Evolutionary conservation across 768 basidiomycete species (phyloP).

Genomic region (Xanthoconium purpureum): DNA sequence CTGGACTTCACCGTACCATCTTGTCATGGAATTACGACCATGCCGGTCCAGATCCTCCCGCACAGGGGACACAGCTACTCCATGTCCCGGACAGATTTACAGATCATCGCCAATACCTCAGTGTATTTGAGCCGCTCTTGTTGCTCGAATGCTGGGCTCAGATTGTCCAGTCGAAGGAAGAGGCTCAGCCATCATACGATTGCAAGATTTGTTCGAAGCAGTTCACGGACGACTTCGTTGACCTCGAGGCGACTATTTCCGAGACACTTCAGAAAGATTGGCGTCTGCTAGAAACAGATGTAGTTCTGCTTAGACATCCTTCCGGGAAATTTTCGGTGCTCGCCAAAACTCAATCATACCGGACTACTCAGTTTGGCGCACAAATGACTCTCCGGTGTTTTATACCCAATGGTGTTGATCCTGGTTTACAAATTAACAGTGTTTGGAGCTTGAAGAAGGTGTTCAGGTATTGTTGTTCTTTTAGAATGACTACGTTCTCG

Average conservation of each 20-base stretch:
- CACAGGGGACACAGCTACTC: slow-evolving; percentile 33
- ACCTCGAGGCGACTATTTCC: slow-evolving; percentile 66
- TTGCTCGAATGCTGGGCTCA: slow-evolving; percentile 91
- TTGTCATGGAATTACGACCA: slow-evolving; percentile 87
- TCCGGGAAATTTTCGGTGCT: slow-evolving; percentile 55
- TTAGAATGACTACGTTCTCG: background rate
- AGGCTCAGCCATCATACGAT: slow-evolving; percentile 48
- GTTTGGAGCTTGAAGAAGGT: slow-evolving; percentile 78
- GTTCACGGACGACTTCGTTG: slow-evolving; percentile 78
- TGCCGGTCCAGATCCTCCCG: slow-evolving; percentile 58
- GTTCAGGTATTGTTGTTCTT: slow-evolving; percentile 56
- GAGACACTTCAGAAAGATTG: slow-evolving; percentile 64
- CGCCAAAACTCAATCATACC: slow-evolving; percentile 64
- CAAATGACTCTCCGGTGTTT: slow-evolving; percentile 62
- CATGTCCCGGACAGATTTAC: slow-evolving; percentile 65
- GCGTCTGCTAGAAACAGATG: slow-evolving; percentile 76
- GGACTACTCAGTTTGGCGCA: slow-evolving; percentile 41
- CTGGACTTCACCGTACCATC: slow-evolving; percentile 69
- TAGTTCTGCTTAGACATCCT: slow-evolving; percentile 72
- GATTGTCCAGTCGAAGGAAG: slow-evolving; percentile 73
- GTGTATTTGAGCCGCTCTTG: slow-evolving; percentile 80
- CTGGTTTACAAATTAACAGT: slow-evolving; percentile 60
- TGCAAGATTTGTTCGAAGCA: slow-evolving; percentile 67
- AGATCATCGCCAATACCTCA: slow-evolving; percentile 64
- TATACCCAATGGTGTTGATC: slow-evolving; percentile 42